These are phyloP conservation scores for Fraxinus anomala DNA, from an alignment of 257 asterid species.

Conservation along the genomic window DNA sequence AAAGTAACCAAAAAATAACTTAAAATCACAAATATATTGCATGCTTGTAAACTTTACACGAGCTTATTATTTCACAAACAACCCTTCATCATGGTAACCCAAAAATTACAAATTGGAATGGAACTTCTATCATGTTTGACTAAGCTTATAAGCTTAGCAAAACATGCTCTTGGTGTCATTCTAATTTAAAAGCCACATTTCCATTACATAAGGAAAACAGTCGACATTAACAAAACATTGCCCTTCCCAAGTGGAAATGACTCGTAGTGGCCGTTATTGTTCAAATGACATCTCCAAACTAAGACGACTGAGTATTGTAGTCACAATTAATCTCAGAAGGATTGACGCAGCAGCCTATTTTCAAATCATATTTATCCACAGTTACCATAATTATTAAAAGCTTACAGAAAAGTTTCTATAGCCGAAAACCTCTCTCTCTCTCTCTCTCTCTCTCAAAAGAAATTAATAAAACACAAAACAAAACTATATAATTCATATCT, in stretches of 20 bases:
- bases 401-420: neutral
- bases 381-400: neutral
- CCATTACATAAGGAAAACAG: neutral
- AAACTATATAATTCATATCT: neutral
- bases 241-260: neutral
- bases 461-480: neutral
- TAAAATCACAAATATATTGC: neutral
- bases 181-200: neutral
- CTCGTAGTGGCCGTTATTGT: neutral
- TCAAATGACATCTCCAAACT: neutral
- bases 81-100: neutral
- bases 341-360: neutral
- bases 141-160: neutral
- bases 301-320: neutral
- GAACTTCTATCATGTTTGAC: neutral
- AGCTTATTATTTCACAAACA: neutral
- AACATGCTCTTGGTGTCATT: neutral
- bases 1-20: neutral
- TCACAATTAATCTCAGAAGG: neutral
- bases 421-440: neutral
- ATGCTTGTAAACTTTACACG: neutral
- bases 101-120: neutral
- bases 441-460: neutral
- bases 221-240: neutral
- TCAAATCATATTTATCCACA: neutral